These are phyloP conservation scores for Cytospora leucostoma DNA, from an alignment of 2,329 filamentous ascomycete species.

Conservation along the genomic window DNA sequence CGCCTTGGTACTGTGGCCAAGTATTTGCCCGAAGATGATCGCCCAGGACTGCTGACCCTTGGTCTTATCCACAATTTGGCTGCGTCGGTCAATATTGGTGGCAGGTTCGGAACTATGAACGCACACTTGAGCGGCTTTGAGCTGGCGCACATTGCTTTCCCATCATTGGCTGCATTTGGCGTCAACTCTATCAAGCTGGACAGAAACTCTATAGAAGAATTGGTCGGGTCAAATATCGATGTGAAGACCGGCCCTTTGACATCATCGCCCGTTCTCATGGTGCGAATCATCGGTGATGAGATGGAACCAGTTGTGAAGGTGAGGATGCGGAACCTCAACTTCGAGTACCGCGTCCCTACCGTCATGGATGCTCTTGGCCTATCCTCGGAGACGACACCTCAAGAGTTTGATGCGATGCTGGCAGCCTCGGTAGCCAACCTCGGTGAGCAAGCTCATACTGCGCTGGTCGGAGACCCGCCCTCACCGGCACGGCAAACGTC, in stretches of 20 bases:
- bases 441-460: constrained; percentile 62
- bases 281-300: constrained; percentile 88
- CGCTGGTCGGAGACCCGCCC: constrained; percentile 41
- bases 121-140: constrained; percentile 65
- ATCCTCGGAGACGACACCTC: constrained; percentile 63
- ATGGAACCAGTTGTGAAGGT: constrained; percentile 89
- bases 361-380: constrained; percentile 78
- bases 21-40: constrained; percentile 93
- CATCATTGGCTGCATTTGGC: constrained; percentile 78
- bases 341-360: constrained; percentile 88
- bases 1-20: constrained; percentile 87
- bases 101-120: constrained; percentile 66
- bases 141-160: constrained; percentile 79
- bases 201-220: constrained; percentile 68
- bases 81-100: constrained; percentile 63
- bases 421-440: constrained; percentile 79
- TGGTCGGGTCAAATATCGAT: constrained; percentile 59
- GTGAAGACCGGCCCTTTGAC: constrained; percentile 31
- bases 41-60: constrained; percentile 82
- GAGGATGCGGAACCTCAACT: constrained; percentile 77
- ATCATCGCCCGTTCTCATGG: constrained; percentile 68
- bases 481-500: constrained; percentile 14
- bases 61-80: constrained; percentile 65
- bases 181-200: constrained; percentile 62
- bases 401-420: constrained; percentile 74